A percentile compares a stretch with the other conserved stretches of the same genome.
Evolutionary conservation across 192 early-diverging fungal genomes (phyloP).

Genomic region (Chytriomyces confervae): DNA sequence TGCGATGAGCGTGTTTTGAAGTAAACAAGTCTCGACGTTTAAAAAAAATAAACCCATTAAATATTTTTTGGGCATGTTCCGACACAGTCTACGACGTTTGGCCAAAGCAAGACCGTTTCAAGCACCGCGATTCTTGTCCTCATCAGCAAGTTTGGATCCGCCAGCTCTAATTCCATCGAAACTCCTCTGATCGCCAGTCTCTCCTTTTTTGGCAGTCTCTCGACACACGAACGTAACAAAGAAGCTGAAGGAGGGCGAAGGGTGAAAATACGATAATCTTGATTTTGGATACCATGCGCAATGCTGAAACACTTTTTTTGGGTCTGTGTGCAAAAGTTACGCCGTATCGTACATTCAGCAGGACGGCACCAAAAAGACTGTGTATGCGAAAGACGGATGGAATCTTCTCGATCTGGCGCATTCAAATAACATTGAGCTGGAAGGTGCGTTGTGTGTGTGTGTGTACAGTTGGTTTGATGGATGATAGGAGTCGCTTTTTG

Average conservation of each 20-base stretch:
- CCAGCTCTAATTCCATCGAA: too few species aligned
- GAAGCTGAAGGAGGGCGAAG: constrained; percentile 14
- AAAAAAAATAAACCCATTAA: too few species aligned
- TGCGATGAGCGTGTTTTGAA: too few species aligned
- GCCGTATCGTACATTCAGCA: constrained; percentile 86
- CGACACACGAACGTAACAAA: constrained; percentile 19
- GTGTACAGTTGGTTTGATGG: neutral
- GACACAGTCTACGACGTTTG: too few species aligned
- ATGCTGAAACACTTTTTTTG: neutral
- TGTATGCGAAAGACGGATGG: constrained; percentile 81
- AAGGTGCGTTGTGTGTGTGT: constrained; percentile 66
- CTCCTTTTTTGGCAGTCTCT: neutral
- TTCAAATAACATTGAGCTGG: constrained; percentile 88
- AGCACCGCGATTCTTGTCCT: too few species aligned
- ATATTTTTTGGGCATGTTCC: too few species aligned
- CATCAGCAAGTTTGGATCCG: too few species aligned
- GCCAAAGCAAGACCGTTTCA: too few species aligned
- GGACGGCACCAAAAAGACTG: constrained; percentile 78
- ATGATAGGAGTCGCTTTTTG: neutral
- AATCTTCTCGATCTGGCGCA: constrained; percentile 92
- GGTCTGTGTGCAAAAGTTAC: constrained; percentile 7
- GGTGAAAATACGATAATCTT: neutral
- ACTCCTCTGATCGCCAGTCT: neutral
- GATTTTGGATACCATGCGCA: neutral
- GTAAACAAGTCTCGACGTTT: too few species aligned